Evolutionary conservation across 1,139 yeast genomes (phyloP).

Genomic region (Kluyveromyces marxianus): DNA sequence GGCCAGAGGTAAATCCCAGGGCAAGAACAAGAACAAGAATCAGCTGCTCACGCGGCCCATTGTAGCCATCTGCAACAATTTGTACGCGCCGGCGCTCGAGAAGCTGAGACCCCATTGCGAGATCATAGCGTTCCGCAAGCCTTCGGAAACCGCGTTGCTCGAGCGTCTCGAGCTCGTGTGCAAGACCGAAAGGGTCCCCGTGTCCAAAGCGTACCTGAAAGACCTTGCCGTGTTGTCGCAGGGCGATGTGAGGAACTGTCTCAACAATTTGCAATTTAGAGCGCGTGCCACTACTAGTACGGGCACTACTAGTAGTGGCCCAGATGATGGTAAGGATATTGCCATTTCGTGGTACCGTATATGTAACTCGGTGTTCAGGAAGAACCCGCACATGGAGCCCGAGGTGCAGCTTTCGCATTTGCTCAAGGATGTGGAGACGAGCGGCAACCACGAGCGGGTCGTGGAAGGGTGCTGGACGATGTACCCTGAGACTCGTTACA

Average conservation of each 20-base stretch:
- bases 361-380: slow-evolving; percentile 46
- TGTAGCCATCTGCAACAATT: slow-evolving; percentile 86
- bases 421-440: slow-evolving; percentile 41
- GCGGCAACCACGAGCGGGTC: slow-evolving; percentile 53
- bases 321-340: slow-evolving; percentile 39
- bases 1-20: slow-evolving; percentile 21
- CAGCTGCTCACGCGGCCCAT: slow-evolving; percentile 69
- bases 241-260: slow-evolving; percentile 80
- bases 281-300: slow-evolving; percentile 5
- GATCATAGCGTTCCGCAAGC: slow-evolving; percentile 55
- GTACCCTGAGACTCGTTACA: slow-evolving; percentile 48
- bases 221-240: slow-evolving; percentile 66
- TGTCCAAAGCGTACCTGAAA: slow-evolving; percentile 36
- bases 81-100: slow-evolving; percentile 66
- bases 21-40: slow-evolving; percentile 25
- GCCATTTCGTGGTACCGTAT: slow-evolving; percentile 53
- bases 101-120: slow-evolving; percentile 68
- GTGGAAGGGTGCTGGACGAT: slow-evolving; percentile 65
- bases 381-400: slow-evolving; percentile 38
- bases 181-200: slow-evolving; percentile 36
- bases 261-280: slow-evolving; percentile 71
- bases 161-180: slow-evolving; percentile 46
- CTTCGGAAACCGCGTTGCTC: slow-evolving; percentile 43
- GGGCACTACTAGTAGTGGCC: too few species aligned
- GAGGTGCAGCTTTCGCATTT: slow-evolving; percentile 44